phyloP scores from a whole-genome alignment of 2,329 filamentous ascomycete species.

The Talaromyces sp. region DNA sequence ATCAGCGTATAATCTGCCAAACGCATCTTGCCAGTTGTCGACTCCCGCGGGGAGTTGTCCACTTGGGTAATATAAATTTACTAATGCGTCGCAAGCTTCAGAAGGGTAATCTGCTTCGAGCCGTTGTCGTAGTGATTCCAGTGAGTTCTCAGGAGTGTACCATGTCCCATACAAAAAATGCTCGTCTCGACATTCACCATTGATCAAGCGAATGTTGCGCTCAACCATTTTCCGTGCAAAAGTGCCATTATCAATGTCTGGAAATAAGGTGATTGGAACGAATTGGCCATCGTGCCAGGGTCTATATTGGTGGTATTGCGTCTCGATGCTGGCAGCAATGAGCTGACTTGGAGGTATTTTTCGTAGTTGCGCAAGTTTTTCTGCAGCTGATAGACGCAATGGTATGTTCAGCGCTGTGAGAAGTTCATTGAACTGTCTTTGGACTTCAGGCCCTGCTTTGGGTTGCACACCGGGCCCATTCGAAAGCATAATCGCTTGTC shows the following conservation, averaged over 20 bases:
- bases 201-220: constrained; percentile 49
- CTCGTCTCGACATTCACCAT: constrained; percentile 56
- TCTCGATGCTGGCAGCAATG: constrained; percentile 40
- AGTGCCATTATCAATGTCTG: constrained; percentile 47
- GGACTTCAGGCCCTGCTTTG: constrained; percentile 46
- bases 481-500: constrained; percentile 52
- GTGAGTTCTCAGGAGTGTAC: constrained; percentile 46
- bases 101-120: constrained; percentile 54
- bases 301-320: constrained; percentile 54
- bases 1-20: constrained; percentile 55
- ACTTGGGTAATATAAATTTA: constrained; percentile 45
- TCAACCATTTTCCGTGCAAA: constrained; percentile 46
- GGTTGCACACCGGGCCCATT: constrained; percentile 55
- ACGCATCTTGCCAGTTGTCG: constrained; percentile 50
- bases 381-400: constrained; percentile 31
- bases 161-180: constrained; percentile 52
- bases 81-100: constrained; percentile 42
- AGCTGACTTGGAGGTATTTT: constrained; percentile 37
- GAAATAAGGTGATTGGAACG: constrained; percentile 43
- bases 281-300: constrained; percentile 51
- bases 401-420: constrained; percentile 47
- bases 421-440: constrained; percentile 53
- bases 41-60: constrained; percentile 39
- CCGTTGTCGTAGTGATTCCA: constrained; percentile 43
- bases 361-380: constrained; percentile 49